Percentiles rank a stretch among this genome's conserved stretches.
Evolutionary conservation across 129 eudicot species (phyloP).

Genomic region (Helichrysum umbraculigerum): DNA sequence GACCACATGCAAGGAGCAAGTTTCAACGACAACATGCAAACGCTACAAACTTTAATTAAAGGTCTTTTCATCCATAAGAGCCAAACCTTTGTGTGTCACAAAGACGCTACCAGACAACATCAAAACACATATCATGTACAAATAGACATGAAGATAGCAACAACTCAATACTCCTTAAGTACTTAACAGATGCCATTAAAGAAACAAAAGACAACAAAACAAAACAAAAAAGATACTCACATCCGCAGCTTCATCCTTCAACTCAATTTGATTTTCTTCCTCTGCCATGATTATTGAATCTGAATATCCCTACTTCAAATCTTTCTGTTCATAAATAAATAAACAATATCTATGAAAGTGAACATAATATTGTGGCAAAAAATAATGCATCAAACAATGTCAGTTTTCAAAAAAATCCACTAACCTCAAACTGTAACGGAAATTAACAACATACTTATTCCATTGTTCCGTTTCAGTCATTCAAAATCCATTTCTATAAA

Average conservation of each 20-base stretch:
- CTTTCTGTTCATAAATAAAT: neutral
- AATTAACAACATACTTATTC: neutral
- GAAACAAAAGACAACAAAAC: neutral
- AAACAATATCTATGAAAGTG: neutral
- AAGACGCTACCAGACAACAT: neutral
- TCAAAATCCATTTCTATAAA: neutral
- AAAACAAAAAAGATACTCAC: slow-evolving; percentile 32
- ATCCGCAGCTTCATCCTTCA: slow-evolving; percentile 64
- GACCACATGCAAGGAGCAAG: neutral
- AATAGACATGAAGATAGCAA: neutral
- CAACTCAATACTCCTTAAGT: too few species aligned
- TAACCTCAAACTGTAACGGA: neutral
- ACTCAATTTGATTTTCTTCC: slow-evolving; percentile 50
- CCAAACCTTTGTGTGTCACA: neutral
- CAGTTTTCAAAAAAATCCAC: neutral
- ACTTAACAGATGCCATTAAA: too few species aligned
- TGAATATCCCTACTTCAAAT: slow-evolving; percentile 8
- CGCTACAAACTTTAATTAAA: neutral
- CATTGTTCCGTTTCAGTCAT: neutral
- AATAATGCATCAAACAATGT: neutral
- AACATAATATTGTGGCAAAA: neutral
- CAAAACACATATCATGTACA: neutral
- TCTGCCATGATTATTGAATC: slow-evolving; percentile 56
- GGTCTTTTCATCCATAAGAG: too few species aligned
- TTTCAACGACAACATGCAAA: too few species aligned